Evolutionary conservation across 2,329 filamentous ascomycete species (phyloP), one percentile per base, ranked within the genome.

Genomic region (Paecilomyces dactylethromorphus): DNA sequence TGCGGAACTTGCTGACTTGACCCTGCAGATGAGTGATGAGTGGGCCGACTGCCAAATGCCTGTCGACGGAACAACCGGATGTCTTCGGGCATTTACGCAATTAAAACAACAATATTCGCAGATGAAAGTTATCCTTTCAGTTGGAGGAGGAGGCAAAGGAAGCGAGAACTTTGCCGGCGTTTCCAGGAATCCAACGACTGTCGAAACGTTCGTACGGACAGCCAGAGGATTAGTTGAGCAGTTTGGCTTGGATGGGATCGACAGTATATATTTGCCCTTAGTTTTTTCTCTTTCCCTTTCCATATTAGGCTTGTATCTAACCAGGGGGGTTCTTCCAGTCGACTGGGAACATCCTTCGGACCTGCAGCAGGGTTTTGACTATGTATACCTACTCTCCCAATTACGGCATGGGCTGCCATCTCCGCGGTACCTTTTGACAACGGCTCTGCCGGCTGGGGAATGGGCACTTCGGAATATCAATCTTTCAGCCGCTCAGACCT

Each of bases 261-360:
- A 94, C 71, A 86, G 90, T 92, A 77, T 71, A 26, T 35, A 35
- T 56, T 11, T 24, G 22, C 39, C 32, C 15, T 52, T 31, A 15
- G 57, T 59, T 13, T 50, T 57, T 7, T 22, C 56, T n/a, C 21
- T 56, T n/a, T 22, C 15, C 11, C 10, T 13, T 31, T 45, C 13
- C 15, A 45, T 18, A 18, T 8, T n/a, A 10, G 15, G 39, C 1
- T 7, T 18, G 15, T 45, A 3, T 21, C 54, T 57, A 55, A 55
- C 49, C 18, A 8, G 2, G 55, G 2, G 55, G 13, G 54, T 33
- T 45, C 31, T 49, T 10, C 2, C 60, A 93, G 90, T 94, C 70
- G 87, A 89, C 67, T 94, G 90, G 90, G 87, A 91, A 70, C 89
- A 91, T 65, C 90, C 90, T 1, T 81, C 81, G 57, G 81, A 88